These are phyloP conservation scores for Heliocybe sulcata DNA, from an alignment of 1,284 basidiomycete genomes.

Conservation along the genomic window DNA sequence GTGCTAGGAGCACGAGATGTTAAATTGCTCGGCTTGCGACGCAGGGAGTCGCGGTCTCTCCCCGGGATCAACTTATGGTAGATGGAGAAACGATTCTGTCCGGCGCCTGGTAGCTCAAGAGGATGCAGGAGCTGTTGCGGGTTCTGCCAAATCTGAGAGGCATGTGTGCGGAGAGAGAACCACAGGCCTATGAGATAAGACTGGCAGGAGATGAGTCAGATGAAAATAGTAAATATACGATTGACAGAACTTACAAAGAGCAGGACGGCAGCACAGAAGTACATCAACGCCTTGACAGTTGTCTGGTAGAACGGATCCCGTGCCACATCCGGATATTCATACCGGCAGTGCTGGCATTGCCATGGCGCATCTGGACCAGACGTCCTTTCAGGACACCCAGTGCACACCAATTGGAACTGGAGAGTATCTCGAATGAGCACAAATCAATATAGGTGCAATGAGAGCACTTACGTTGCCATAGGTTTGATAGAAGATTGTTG, in stretches of 20 bases:
- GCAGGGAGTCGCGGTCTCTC: slow-evolving; percentile 14
- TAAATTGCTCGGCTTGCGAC: slow-evolving; percentile 38
- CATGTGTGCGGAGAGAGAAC: slow-evolving; percentile 98
- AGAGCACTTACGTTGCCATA: slow-evolving; percentile 83
- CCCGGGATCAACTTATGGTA: slow-evolving; percentile 62
- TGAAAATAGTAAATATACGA: not conserved
- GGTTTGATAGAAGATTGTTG: slow-evolving; percentile 97
- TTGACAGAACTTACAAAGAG: slow-evolving; percentile 64
- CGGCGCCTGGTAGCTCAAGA: slow-evolving; percentile 44
- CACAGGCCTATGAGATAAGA: slow-evolving; percentile 96
- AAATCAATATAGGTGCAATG: not conserved
- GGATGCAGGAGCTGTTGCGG: slow-evolving; percentile 79
- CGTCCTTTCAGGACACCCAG: slow-evolving; percentile 69
- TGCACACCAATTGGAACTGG: slow-evolving; percentile 91
- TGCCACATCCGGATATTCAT: slow-evolving; percentile 90
- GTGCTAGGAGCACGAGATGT: slow-evolving; percentile 20
- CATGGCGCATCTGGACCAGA: slow-evolving; percentile 47
- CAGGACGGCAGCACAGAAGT: slow-evolving; percentile 86
- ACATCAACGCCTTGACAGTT: slow-evolving; percentile 91
- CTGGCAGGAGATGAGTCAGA: slow-evolving; percentile 30
- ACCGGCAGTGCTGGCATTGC: slow-evolving; percentile 91
- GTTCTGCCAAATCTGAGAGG: slow-evolving; percentile 99
- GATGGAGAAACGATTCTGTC: slow-evolving; percentile 60
- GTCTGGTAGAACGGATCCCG: slow-evolving; percentile 96
- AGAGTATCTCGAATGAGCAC: slow-evolving; percentile 9